Conservation (phyloP, 2,329 filamentous ascomycete genomes). For the Stachybotrys chartarum region DNA sequence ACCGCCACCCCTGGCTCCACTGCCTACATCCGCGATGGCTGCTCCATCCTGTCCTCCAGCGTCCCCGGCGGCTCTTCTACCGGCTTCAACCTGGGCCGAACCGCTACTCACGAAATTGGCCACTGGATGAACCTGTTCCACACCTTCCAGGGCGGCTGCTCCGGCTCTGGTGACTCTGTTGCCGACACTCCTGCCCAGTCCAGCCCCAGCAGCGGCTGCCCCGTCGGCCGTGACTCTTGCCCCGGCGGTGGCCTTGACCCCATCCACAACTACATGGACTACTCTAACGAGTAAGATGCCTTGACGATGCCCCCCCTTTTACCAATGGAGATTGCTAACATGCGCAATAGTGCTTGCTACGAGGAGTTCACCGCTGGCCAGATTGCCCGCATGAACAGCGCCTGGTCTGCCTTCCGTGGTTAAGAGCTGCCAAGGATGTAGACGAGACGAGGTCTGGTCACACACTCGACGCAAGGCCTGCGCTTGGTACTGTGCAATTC, state of each 20-base stretch:
- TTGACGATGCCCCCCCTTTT: background rate
- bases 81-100: slow-evolving; percentile 26
- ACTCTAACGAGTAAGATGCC: slow-evolving; percentile 32
- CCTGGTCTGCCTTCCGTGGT: slow-evolving; percentile 29
- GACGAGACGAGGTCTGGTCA: background rate
- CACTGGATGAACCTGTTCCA: slow-evolving; percentile 43
- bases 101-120: slow-evolving; percentile 34
- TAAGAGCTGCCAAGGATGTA: background rate
- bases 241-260: slow-evolving; percentile 24
- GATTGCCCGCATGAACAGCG: slow-evolving; percentile 29
- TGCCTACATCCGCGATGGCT: slow-evolving; percentile 30
- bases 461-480: background rate
- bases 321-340: slow-evolving; percentile 12
- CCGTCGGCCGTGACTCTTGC: slow-evolving; percentile 26
- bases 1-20: slow-evolving; percentile 18
- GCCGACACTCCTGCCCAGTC: slow-evolving; percentile 32
- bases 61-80: slow-evolving; percentile 28
- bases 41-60: slow-evolving; percentile 27
- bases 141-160: slow-evolving; percentile 37
- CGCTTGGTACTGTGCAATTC: background rate
- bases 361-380: slow-evolving; percentile 37
- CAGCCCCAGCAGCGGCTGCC: slow-evolving; percentile 26
- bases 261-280: slow-evolving; percentile 33
- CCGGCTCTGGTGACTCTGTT: slow-evolving; percentile 27
- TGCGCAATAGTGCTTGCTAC: slow-evolving; percentile 28